These are phyloP conservation scores for Fusarium sp. DNA, from an alignment of 2,329 filamentous ascomycete species.

Conservation along the genomic window DNA sequence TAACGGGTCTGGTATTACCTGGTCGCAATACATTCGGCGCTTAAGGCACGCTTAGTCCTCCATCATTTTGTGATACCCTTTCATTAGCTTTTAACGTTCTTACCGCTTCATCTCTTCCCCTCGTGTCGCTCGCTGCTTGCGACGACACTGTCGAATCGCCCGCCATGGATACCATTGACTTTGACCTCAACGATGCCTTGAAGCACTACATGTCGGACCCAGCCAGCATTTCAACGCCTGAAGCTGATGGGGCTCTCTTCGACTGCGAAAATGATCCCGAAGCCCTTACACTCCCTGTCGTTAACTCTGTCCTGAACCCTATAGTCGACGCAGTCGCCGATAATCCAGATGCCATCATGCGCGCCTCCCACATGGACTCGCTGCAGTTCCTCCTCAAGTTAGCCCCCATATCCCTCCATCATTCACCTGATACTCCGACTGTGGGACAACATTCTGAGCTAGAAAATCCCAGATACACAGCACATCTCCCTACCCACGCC, in stretches of 20 bases:
- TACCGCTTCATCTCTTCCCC: slow-evolving; percentile 14
- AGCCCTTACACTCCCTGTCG: slow-evolving; percentile 75
- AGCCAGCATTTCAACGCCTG: slow-evolving; percentile 80
- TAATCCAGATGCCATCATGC: slow-evolving; percentile 87
- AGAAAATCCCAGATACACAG: slow-evolving; percentile 79
- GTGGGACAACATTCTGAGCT: slow-evolving; percentile 45
- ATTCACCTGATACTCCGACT: slow-evolving; percentile 29
- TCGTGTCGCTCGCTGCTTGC: slow-evolving; percentile 24
- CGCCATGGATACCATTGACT: slow-evolving; percentile 79
- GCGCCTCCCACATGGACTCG: slow-evolving; percentile 85
- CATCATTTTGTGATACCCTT: slow-evolving; percentile 22
- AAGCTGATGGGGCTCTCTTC: slow-evolving; percentile 82
- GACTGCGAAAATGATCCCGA: slow-evolving; percentile 96
- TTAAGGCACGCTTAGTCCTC: neutral
- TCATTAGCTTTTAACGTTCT: slow-evolving; percentile 14
- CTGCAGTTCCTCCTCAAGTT: slow-evolving; percentile 97
- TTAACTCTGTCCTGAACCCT: slow-evolving; percentile 88
- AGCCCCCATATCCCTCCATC: slow-evolving; percentile 64
- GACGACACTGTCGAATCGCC: slow-evolving; percentile 38
- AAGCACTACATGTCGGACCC: slow-evolving; percentile 98
- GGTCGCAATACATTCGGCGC: slow-evolving; percentile 3
- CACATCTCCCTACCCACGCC: slow-evolving; percentile 79
- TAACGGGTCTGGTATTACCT: slow-evolving; percentile 16
- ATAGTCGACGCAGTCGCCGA: slow-evolving; percentile 94
- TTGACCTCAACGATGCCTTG: slow-evolving; percentile 96